Evolutionary conservation across 176 grass and related monocot genomes (phyloP).

Genomic region (Canna indica): DNA sequence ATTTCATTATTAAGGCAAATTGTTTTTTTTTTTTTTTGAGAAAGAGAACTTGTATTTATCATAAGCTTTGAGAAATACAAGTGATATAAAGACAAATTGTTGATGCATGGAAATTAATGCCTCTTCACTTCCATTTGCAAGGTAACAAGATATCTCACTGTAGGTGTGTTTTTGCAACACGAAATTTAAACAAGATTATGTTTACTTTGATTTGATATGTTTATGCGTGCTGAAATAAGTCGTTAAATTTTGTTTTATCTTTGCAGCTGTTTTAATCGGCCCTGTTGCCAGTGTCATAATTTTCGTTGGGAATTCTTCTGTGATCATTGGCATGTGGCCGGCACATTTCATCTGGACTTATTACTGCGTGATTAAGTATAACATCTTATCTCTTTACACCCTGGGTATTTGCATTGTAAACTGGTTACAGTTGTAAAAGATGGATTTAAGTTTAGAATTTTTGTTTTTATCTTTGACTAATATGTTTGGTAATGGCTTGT

Average conservation of each 20-base stretch:
- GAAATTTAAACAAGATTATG: no score
- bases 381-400: constrained; percentile 14
- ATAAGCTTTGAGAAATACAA: no score
- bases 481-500: no score
- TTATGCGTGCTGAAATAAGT: neutral
- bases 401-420: constrained; percentile 5
- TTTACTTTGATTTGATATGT: no score
- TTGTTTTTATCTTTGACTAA: no score
- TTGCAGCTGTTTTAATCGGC: constrained; percentile 45
- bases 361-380: constrained; percentile 65
- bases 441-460: neutral
- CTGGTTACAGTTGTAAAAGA: neutral
- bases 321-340: constrained; percentile 64
- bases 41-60: no score
- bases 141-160: no score
- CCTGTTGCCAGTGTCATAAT: constrained; percentile 32
- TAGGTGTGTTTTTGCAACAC: no score
- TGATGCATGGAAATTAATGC: no score
- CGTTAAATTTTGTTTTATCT: neutral
- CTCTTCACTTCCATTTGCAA: no score
- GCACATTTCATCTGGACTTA: constrained; percentile 89
- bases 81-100: no score
- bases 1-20: neutral
- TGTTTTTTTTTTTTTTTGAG: neutral
- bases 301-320: constrained; percentile 46